These are phyloP conservation scores for Phytopythium delawarense DNA, from an alignment of 352 stramenopile genomes.

Conservation along the genomic window DNA sequence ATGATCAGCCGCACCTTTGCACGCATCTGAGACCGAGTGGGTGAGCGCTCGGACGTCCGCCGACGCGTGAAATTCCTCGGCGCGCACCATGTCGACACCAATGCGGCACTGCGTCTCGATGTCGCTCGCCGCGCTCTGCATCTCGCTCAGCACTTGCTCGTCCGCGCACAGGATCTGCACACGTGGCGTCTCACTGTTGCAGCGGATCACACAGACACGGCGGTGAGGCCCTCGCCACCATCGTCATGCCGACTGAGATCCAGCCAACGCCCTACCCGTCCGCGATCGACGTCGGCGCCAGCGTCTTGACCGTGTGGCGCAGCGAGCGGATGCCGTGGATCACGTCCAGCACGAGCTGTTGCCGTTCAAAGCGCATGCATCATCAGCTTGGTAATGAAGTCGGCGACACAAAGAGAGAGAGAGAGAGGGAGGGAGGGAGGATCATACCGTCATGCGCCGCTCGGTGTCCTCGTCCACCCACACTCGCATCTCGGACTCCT, in stretches of 20 bases:
- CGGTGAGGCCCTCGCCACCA: neutral
- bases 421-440: too few relatives aligned
- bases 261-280: slow-evolving; percentile 15
- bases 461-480: slow-evolving; percentile 87
- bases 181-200: neutral
- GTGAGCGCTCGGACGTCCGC: slow-evolving; percentile 32
- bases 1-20: slow-evolving; percentile 24
- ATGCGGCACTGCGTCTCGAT: slow-evolving; percentile 45
- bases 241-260: too few relatives aligned
- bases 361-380: neutral
- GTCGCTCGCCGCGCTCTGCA: slow-evolving; percentile 35
- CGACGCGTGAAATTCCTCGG: neutral
- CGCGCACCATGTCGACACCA: slow-evolving; percentile 18
- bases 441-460: slow-evolving; percentile 78
- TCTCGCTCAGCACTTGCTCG: slow-evolving; percentile 17
- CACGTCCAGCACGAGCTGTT: slow-evolving; percentile 77
- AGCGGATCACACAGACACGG: neutral
- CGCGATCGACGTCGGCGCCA: slow-evolving; percentile 39
- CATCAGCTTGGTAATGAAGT: neutral
- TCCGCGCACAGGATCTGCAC: slow-evolving; percentile 34
- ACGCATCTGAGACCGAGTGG: slow-evolving; percentile 50
- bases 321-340: slow-evolving; percentile 94
- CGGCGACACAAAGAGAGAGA: neutral
- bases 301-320: slow-evolving; percentile 66
- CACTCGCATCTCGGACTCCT: slow-evolving; percentile 64